Evolutionary conservation across 192 early-diverging fungal species (phyloP).

Genomic region (Mortierella alpina): DNA sequence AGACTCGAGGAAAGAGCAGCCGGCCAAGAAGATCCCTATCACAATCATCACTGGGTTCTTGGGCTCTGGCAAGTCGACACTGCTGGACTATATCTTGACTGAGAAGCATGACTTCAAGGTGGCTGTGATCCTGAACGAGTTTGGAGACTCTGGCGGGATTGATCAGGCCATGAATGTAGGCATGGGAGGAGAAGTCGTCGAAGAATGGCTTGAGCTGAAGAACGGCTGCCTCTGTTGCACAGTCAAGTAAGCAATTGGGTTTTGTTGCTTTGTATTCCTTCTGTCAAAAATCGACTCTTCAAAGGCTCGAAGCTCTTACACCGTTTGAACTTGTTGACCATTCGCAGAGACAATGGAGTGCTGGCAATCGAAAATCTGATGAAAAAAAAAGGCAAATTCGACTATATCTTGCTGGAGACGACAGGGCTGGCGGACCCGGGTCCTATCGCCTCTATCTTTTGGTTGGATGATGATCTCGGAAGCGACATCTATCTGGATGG

Average conservation of each 20-base stretch:
- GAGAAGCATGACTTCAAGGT: slow-evolving; percentile 94
- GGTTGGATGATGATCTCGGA: slow-evolving; percentile 95
- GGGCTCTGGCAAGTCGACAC: slow-evolving; percentile 92
- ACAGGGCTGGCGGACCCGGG: slow-evolving; percentile 84
- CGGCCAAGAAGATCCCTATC: slow-evolving; percentile 48
- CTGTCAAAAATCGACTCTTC: not conserved
- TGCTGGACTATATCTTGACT: slow-evolving; percentile 86
- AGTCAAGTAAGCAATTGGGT: slow-evolving; percentile 76
- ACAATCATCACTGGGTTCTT: slow-evolving; percentile 73
- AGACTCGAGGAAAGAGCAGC: not conserved
- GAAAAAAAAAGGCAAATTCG: slow-evolving; percentile 92
- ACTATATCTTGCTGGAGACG: slow-evolving; percentile 97
- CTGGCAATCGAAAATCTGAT: slow-evolving; percentile 94
- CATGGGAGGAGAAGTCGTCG: slow-evolving; percentile 83
- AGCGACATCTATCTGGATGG: slow-evolving; percentile 92
- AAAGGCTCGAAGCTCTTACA: no score
- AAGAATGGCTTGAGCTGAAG: slow-evolving; percentile 97
- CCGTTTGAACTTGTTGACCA: not conserved
- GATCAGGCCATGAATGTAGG: slow-evolving; percentile 91
- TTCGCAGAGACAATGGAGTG: slow-evolving; percentile 86
- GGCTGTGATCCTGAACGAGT: slow-evolving; percentile 99
- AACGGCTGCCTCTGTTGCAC: slow-evolving; percentile 99
- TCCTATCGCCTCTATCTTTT: slow-evolving; percentile 95
- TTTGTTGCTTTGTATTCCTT: slow-evolving; percentile 2
- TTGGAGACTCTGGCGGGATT: slow-evolving; percentile 94